Percentiles rank a stretch among this genome's conserved stretches.
These are phyloP conservation scores for Phytophthora litchii DNA, from an alignment of 352 stramenopile genomes.

Conservation along the genomic window DNA sequence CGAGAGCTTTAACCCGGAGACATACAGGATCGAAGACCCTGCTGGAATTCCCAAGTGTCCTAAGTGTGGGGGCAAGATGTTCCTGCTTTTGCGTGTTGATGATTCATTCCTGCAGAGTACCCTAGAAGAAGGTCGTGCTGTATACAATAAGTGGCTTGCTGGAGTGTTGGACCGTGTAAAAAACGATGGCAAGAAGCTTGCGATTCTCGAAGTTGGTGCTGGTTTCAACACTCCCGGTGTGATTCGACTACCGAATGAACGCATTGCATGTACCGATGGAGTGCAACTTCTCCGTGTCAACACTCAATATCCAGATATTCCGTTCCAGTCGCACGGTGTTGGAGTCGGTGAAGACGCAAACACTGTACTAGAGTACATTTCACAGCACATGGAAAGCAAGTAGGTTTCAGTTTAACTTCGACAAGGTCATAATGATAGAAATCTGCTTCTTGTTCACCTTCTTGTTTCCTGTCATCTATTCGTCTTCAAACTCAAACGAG, in stretches of 20 bases:
- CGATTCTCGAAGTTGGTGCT: conserved; percentile 69
- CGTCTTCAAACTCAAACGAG: conserved; percentile 78
- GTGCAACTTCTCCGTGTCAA: conserved; percentile 70
- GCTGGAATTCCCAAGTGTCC: conserved; percentile 59
- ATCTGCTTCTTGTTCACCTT: conserved; percentile 4
- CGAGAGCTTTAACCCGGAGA: conserved; percentile 55
- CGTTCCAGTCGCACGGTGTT: conserved; percentile 58
- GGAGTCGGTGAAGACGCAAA: conserved; percentile 51
- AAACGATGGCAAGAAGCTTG: conserved; percentile 58
- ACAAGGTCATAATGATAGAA: conserved; percentile 13
- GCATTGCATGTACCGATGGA: conserved; percentile 42
- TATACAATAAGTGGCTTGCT: conserved; percentile 50
- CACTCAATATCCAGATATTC: conserved; percentile 52
- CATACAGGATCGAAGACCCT: conserved; percentile 59
- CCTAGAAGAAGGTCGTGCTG: conserved; percentile 36
- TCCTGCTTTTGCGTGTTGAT: conserved; percentile 54
- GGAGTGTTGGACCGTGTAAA: conserved; percentile 36
- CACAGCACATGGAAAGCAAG: conserved; percentile 8
- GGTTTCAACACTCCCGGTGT: conserved; percentile 79
- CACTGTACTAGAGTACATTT: conserved; percentile 47
- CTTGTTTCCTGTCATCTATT: conserved; percentile 25
- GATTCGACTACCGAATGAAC: conserved; percentile 61
- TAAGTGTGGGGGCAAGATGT: conserved; percentile 54
- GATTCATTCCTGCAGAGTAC: conserved; percentile 57
- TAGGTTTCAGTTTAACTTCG: neutral